These are phyloP conservation scores for Chlorokybus atmophyticus DNA, from an alignment of 139 green algal genomes.

Conservation along the genomic window DNA sequence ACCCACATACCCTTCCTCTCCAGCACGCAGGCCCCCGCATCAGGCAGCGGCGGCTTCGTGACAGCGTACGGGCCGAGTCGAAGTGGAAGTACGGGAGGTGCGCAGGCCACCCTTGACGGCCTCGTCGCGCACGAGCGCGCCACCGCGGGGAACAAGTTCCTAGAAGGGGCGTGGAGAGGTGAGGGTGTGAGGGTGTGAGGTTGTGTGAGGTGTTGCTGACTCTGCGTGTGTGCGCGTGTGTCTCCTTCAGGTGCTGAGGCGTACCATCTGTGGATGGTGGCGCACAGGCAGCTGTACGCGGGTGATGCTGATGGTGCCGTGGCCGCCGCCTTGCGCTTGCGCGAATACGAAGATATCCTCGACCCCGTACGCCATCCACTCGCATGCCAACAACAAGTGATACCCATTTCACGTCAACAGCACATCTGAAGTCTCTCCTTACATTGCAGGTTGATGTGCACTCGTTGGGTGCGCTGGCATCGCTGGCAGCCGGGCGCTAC, in stretches of 20 bases:
- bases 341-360: conserved; percentile 57
- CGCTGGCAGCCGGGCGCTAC: conserved; percentile 1
- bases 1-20: neutral
- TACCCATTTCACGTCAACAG: too few relatives aligned
- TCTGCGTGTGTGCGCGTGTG: too few relatives aligned
- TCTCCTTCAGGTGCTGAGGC: too few relatives aligned
- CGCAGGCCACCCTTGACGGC: conserved; percentile 46
- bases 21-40: neutral
- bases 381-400: conserved; percentile 61
- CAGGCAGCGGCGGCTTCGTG: neutral
- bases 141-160: conserved; percentile 1
- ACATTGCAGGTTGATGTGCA: too few relatives aligned
- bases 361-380: conserved; percentile 46
- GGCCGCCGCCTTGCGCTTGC: conserved; percentile 49
- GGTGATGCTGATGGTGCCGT: conserved; percentile 30
- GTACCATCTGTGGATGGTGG: conserved; percentile 70
- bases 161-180: conserved; percentile 48
- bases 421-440: too few relatives aligned
- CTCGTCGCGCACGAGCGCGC: conserved; percentile 56
- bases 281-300: conserved; percentile 47
- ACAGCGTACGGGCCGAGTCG: neutral
- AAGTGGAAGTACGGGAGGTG: conserved; percentile 23
- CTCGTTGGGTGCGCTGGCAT: conserved; percentile 20
- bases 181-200: too few relatives aligned
- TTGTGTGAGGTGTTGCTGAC: too few relatives aligned